These are phyloP conservation scores for Jatropha multifida DNA, from an alignment of 441 rosid species.

Conservation along the genomic window DNA sequence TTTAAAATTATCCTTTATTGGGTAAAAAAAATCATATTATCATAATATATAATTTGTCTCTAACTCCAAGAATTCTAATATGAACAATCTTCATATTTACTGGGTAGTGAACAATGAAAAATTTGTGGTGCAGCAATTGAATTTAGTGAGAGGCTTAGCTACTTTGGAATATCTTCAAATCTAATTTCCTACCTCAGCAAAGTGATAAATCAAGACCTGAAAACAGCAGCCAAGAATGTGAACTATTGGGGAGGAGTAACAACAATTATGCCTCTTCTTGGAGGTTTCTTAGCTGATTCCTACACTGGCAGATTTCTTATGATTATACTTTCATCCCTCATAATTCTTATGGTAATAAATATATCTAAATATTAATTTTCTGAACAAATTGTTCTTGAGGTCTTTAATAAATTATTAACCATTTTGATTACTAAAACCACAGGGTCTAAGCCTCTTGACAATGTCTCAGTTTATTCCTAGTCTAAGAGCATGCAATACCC, in stretches of 20 bases:
- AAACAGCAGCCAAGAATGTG: constrained; percentile 64
- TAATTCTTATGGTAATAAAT: constrained; percentile 46
- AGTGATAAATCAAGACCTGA: constrained; percentile 58
- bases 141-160: constrained; percentile 75
- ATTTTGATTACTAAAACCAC: constrained; percentile 1
- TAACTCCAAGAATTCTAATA: too few species aligned
- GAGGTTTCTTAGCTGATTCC: constrained; percentile 82
- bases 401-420: too few species aligned
- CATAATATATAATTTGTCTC: too few species aligned
- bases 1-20: too few species aligned
- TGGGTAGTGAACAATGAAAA: background rate
- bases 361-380: too few species aligned
- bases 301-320: constrained; percentile 75
- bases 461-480: constrained; percentile 61
- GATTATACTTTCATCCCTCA: constrained; percentile 52
- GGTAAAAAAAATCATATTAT: too few species aligned
- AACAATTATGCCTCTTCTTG: constrained; percentile 63
- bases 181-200: constrained; percentile 57
- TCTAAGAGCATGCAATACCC: constrained; percentile 46
- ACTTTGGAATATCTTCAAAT: constrained; percentile 79
- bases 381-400: too few species aligned
- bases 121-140: constrained; percentile 49
- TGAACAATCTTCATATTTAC: too few species aligned
- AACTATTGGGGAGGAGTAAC: constrained; percentile 82
- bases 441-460: constrained; percentile 77